phyloP scores from a whole-genome alignment of 148 eudicot genomes.

The Pharnaceum exiguum region DNA sequence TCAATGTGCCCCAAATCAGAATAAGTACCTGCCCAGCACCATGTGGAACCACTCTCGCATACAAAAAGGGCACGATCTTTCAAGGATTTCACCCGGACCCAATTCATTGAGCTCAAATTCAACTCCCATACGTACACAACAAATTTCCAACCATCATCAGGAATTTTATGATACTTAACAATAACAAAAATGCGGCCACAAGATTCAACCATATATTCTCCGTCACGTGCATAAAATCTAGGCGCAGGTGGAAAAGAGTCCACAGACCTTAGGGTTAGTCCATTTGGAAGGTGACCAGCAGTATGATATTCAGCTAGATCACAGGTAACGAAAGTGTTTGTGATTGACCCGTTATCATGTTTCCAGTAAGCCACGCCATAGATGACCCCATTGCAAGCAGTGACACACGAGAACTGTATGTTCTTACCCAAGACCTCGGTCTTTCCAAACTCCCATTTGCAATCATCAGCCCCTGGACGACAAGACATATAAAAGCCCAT shows the following conservation, averaged over 20 bases:
- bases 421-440: not conserved
- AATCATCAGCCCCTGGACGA: not conserved
- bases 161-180: not conserved
- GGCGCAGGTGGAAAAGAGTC: too few species aligned
- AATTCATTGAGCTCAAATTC: not conserved
- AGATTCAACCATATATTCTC: constrained; percentile 1
- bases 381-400: not conserved
- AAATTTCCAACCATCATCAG: too few species aligned
- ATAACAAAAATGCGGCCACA: not conserved
- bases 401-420: not conserved
- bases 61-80: not conserved
- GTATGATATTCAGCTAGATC: too few species aligned
- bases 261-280: too few species aligned
- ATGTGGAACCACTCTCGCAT: not conserved
- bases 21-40: constrained; percentile 3
- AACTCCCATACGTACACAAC: constrained; percentile 3
- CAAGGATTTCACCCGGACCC: constrained; percentile 5
- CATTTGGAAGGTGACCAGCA: too few species aligned
- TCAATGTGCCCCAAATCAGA: not conserved
- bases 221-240: too few species aligned
- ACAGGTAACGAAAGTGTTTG: too few species aligned
- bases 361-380: too few species aligned
- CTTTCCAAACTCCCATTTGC: not conserved
- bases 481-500: not conserved
- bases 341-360: too few species aligned